A percentile compares a stretch with the other conserved stretches of the same genome.
Evolutionary conservation across 139 green algal genomes (phyloP).

Genomic region (Edaphochlamys debaryana): DNA sequence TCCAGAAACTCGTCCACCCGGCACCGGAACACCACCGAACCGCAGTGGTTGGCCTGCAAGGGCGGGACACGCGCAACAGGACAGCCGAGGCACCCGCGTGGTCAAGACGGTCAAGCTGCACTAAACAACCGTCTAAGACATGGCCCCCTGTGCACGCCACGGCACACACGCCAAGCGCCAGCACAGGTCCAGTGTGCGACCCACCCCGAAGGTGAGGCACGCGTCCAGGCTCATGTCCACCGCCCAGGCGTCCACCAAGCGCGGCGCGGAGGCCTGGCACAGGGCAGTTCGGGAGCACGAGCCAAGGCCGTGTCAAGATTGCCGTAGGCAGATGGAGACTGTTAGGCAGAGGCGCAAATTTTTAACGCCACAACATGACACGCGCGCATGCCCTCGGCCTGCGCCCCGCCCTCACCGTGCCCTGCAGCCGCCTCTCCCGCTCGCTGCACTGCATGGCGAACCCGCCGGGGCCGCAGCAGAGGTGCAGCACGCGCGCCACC

Average conservation of each 20-base stretch:
- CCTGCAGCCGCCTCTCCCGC: neutral
- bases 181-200: no score
- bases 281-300: no score
- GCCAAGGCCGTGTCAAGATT: neutral
- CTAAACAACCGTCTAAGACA: no score
- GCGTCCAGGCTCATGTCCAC: neutral
- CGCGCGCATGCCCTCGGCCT: neutral
- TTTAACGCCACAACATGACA: no score
- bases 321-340: no score
- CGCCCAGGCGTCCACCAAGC: conserved; percentile 2
- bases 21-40: neutral
- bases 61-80: no score
- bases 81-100: neutral
- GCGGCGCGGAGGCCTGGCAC: neutral
- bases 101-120: neutral
- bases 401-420: neutral
- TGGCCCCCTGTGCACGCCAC: no score
- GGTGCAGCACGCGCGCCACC: no score
- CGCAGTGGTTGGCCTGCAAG: conserved; percentile 1
- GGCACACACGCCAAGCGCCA: no score
- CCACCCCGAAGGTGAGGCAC: neutral
- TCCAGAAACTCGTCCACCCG: conserved; percentile 12
- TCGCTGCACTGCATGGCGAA: neutral
- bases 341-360: no score
- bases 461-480: conserved; percentile 10